Base-by-base conservation (phyloP, 2,329 filamentous ascomycete species). In the Hymenoscyphus occultus region DNA sequence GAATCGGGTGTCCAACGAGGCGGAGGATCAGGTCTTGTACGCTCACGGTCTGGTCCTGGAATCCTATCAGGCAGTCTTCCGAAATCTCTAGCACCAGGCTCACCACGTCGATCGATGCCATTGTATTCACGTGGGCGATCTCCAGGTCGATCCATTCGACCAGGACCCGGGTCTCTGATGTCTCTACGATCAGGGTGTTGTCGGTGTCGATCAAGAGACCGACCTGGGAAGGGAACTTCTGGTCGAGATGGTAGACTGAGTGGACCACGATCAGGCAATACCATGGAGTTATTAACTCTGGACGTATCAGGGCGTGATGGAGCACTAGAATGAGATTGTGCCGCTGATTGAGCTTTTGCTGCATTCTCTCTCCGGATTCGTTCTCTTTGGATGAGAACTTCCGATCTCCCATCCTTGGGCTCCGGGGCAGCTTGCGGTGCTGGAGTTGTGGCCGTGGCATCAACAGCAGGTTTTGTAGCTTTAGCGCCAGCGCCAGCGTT, bases 171-270 rank as follows among this genome's bases (percentile, higher is more conserved):
- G 48, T 75, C 72, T 68, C 72, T 67, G 10, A 59, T 65, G 63
- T 76, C 74, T 69, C 74, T 71, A 22, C 75, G 69, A 54, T 76
- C 74, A 14, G 67, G 65, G 64, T 74, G 72, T 14, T 73, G 71
- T 5, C 19, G 48, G 60, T 75, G 71, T 64, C 74, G 70, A 56
- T 75, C 74, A 39, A 73, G 60, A 19, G 71, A 59, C 58, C 71
- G 70, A 54, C 72, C 69, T 28, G 75, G 74, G 19, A 76, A 68
- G 32, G 74, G 71, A 14, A 67, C 74, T 56, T 76, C 75, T 9
- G 75, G 74, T 57, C 75, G 71, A 48, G 58, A 73, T 31, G 75
- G 74, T 45, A 76, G 70, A 40, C 65, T 72, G 31, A 69, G 67
- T 57, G 66, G 70, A 56, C 60, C 60, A 60, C 71, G 67, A 39